phyloP scores from a whole-genome alignment of 1,284 basidiomycete species.

The Chiua sp. region DNA sequence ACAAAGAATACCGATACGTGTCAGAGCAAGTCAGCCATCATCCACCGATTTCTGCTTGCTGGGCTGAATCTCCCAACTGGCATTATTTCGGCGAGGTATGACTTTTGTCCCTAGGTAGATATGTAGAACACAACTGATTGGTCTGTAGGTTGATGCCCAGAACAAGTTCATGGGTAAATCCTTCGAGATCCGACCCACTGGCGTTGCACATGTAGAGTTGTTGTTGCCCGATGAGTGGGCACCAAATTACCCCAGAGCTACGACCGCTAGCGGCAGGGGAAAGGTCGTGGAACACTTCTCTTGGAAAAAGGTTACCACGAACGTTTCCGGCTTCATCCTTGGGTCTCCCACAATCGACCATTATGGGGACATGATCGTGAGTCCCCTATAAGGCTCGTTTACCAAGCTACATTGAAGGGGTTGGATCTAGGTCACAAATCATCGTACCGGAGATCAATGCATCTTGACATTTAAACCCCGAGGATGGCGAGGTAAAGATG shows the following conservation, averaged over 20 bases:
- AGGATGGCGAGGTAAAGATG: conserved; percentile 92
- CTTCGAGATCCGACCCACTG: conserved; percentile 96
- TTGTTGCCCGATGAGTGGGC: conserved; percentile 75
- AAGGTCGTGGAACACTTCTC: conserved; percentile 85
- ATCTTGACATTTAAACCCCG: conserved; percentile 95
- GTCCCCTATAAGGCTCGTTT: conserved; percentile 35
- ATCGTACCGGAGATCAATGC: conserved; percentile 91
- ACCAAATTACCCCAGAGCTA: conserved; percentile 61
- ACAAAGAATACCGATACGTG: conserved; percentile 91
- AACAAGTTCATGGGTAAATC: conserved; percentile 97
- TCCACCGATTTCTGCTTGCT: conserved; percentile 97
- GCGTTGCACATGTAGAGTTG: conserved; percentile 90
- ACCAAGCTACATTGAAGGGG: not conserved
- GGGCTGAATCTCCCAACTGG: conserved; percentile 91
- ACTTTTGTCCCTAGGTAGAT: not conserved
- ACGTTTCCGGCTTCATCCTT: conserved; percentile 93
- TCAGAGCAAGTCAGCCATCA: conserved; percentile 98
- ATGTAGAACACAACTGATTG: not conserved
- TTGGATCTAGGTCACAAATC: conserved; percentile 76
- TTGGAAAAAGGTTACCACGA: conserved; percentile 97
- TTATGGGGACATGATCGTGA: conserved; percentile 92
- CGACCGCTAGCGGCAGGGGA: conserved; percentile 43
- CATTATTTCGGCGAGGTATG: conserved; percentile 89
- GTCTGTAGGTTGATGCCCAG: conserved; percentile 80
- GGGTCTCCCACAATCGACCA: conserved; percentile 96